Evolutionary conservation across 257 asterid species (phyloP).

Genomic region (Penstemon newberryi): DNA sequence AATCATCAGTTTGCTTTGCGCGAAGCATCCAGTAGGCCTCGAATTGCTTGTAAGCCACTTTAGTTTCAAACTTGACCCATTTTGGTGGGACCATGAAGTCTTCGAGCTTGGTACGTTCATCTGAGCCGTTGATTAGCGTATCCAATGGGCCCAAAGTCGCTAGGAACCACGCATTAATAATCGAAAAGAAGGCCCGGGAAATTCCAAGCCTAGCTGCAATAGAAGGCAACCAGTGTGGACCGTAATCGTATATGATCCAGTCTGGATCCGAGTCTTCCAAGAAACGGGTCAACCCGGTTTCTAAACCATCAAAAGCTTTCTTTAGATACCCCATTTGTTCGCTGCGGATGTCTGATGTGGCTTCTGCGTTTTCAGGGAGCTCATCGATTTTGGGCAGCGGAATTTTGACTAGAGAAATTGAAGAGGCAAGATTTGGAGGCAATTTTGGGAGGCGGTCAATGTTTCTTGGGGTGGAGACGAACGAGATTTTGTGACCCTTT

Average conservation of each 20-base stretch:
- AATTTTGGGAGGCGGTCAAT: constrained; percentile 35
- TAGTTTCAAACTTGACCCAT: constrained; percentile 38
- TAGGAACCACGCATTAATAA: no score
- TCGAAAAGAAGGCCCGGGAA: no score
- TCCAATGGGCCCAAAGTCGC: constrained; percentile 5
- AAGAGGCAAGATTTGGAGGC: constrained; percentile 12
- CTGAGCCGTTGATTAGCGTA: constrained; percentile 3
- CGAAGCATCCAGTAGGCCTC: constrained; percentile 23
- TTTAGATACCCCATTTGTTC: constrained; percentile 27
- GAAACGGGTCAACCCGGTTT: constrained; percentile 24
- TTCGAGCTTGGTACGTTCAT: constrained; percentile 18
- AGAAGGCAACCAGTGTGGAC: constrained; percentile 28
- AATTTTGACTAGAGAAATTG: constrained; percentile 21
- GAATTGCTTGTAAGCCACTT: constrained; percentile 18
- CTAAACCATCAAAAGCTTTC: constrained; percentile 37
- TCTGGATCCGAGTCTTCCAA: constrained; percentile 27
- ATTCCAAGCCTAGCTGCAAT: constrained; percentile 1
- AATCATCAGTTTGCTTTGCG: background rate
- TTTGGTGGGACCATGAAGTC: background rate
- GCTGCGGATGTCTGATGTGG: constrained; percentile 27
- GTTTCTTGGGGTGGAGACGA: constrained; percentile 34
- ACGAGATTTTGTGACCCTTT: constrained; percentile 39
- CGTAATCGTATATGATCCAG: constrained; percentile 33
- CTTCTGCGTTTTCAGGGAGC: constrained; percentile 34
- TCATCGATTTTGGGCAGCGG: constrained; percentile 22